Evolutionary conservation across 1,284 basidiomycete genomes (phyloP), one percentile per base, ranked within the genome.

Genomic region (Heterobasidion irregulare): DNA sequence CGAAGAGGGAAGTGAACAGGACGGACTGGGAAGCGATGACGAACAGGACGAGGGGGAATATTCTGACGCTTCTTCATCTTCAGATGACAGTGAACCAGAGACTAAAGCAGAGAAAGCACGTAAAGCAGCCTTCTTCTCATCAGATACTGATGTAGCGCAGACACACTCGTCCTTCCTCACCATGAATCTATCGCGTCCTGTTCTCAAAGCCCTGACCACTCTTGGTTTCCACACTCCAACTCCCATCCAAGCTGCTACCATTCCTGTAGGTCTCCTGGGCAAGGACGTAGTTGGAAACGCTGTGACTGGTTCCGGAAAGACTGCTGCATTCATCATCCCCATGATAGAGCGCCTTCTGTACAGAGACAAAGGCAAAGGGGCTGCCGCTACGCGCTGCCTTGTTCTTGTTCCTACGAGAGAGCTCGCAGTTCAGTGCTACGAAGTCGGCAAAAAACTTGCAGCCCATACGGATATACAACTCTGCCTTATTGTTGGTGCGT

Each of bases 271-370:
- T 32, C 80, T 99, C 13, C 74, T 95, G 15, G 96, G 96, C 53
- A 94, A 97, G 65, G 95, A 98, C 69, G 82, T 98, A 45, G 94
- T 99, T 53, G 96, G 94, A 45, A 89, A 85, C 58, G 95, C 96
- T 16, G 92, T 96, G 10, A 98, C 95, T 9, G 95, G 95, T 60
- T 96, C 92, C 5, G 95, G 95, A 60, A 98, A 98, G 75, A 98
- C 95, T 1, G 94, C 93, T 9, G 95, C 96, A 9, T 98, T 98
- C 73, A 88, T 91, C 67, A 86, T 98, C 58, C 95, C 95, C 45
- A 89, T 97, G 69, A 74, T 98, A 45, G 95, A 98, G 65, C 86
- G 95, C 59, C 76, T 98, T 47, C 73, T 94, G 57, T 96, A 94
- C 68, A 81, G 94, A 56, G 92, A 96, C 63, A 85, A 89, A 60